Percentiles rank a stretch among this genome's conserved stretches.
Conservation (phyloP, 768 basidiomycete species). For the Panaeolus cyanescens region DNA sequence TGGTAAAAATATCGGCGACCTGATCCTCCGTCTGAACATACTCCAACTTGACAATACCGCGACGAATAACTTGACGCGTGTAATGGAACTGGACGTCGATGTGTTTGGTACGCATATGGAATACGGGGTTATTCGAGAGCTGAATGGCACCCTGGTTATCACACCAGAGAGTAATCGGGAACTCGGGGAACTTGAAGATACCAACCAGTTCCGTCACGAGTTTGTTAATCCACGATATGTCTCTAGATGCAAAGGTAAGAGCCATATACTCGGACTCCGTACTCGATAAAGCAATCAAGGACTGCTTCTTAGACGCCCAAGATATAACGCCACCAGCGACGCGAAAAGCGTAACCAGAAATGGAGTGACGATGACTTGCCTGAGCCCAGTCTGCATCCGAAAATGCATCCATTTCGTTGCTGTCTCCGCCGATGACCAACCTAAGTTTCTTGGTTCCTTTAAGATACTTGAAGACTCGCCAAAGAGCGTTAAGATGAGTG, state of each 20-base stretch:
- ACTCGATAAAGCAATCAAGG: constrained; percentile 19
- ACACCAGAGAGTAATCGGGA: neutral
- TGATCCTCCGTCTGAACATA: constrained; percentile 5
- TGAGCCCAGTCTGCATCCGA: constrained; percentile 5
- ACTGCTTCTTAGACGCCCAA: constrained; percentile 32
- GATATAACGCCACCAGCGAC: constrained; percentile 23
- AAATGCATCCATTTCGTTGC: neutral
- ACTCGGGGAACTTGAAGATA: neutral
- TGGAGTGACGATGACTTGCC: neutral
- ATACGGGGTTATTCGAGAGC: neutral
- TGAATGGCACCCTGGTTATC: constrained; percentile 1
- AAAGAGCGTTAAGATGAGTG: constrained; percentile 28
- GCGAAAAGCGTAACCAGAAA: constrained; percentile 14
- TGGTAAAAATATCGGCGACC: constrained; percentile 10
- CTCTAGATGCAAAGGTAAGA: constrained; percentile 1
- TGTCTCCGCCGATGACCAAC: constrained; percentile 14
- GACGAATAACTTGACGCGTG: no score
- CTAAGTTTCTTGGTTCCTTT: constrained; percentile 8
- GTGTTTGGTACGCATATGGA: neutral
- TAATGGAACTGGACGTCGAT: no score
- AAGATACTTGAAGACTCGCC: constrained; percentile 18
- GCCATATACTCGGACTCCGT: constrained; percentile 11
- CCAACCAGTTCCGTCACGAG: neutral
- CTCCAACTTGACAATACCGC: no score
- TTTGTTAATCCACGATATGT: constrained; percentile 1